phyloP scores from a whole-genome alignment of 1,284 basidiomycete genomes.

The Psilocybe mexicana region DNA sequence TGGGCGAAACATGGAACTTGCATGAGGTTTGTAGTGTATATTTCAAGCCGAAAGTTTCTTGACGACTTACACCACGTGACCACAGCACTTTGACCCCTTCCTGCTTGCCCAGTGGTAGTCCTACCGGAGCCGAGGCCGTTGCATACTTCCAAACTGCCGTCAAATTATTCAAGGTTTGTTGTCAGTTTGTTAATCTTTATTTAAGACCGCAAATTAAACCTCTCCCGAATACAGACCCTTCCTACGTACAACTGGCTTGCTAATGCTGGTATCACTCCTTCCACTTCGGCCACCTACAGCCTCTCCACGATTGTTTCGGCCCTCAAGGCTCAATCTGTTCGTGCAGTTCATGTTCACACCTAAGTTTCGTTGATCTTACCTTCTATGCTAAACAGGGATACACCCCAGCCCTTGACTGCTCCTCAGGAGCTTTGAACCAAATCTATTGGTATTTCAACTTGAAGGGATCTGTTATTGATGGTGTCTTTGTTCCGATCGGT shows the following conservation, averaged over 20 bases:
- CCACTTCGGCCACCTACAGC: conserved; percentile 54
- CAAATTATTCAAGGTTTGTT: conserved; percentile 57
- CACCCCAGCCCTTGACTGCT: conserved; percentile 61
- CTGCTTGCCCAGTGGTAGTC: conserved; percentile 60
- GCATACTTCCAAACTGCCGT: conserved; percentile 72
- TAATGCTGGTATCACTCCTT: conserved; percentile 72
- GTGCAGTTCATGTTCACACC: conserved; percentile 8
- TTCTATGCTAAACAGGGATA: conserved; percentile 34
- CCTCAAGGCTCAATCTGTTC: conserved; percentile 51
- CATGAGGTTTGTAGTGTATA: conserved; percentile 44
- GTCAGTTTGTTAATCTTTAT: background rate
- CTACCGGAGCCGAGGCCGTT: conserved; percentile 67
- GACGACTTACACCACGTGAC: background rate
- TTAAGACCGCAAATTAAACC: conserved; percentile 3
- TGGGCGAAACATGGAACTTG: conserved; percentile 79
- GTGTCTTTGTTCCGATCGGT: conserved; percentile 63
- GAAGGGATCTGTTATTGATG: conserved; percentile 66
- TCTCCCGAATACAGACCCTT: conserved; percentile 42
- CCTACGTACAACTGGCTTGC: conserved; percentile 75
- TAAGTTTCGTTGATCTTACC: background rate
- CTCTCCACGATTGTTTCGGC: conserved; percentile 58
- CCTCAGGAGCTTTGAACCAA: conserved; percentile 44
- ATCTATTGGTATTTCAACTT: conserved; percentile 72
- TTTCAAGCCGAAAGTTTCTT: background rate
- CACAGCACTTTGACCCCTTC: conserved; percentile 57